phyloP scores from a whole-genome alignment of 768 basidiomycete species.

The Lentinula guzmanii region DNA sequence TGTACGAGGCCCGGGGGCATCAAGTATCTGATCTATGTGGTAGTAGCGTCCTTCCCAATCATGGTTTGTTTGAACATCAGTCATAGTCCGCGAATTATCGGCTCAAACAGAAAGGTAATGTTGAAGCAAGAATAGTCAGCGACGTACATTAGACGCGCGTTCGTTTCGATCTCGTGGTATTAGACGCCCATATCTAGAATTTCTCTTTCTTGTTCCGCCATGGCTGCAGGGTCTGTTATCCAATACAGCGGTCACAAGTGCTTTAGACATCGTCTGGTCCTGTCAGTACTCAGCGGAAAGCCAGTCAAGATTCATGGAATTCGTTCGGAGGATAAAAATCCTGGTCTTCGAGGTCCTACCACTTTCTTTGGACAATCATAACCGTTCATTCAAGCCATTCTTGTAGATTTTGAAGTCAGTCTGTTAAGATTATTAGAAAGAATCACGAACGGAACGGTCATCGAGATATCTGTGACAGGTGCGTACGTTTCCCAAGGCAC shows the following conservation, averaged over 20 bases:
- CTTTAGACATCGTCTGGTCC: slow-evolving; percentile 77
- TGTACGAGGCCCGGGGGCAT: slow-evolving; percentile 84
- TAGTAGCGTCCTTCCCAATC: slow-evolving; percentile 50
- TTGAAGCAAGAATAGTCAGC: neutral
- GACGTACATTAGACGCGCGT: neutral
- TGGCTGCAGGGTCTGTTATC: slow-evolving; percentile 39
- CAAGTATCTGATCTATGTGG: slow-evolving; percentile 82
- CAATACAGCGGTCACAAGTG: slow-evolving; percentile 78
- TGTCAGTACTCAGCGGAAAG: slow-evolving; percentile 88
- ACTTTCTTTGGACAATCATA: neutral
- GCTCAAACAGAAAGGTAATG: neutral
- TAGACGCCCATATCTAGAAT: slow-evolving; percentile 1
- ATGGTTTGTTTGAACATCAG: neutral
- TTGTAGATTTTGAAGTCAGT: slow-evolving; percentile 86
- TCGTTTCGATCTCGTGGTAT: neutral
- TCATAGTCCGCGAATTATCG: neutral
- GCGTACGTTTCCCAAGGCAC: slow-evolving; percentile 13
- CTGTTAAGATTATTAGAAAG: slow-evolving; percentile 84
- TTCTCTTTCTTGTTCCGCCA: slow-evolving; percentile 14
- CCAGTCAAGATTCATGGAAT: slow-evolving; percentile 82
- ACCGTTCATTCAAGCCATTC: neutral
- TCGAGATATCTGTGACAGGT: slow-evolving; percentile 97
- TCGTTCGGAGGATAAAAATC: slow-evolving; percentile 87
- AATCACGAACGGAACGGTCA: slow-evolving; percentile 86
- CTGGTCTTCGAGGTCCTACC: slow-evolving; percentile 77